Base-by-base conservation (phyloP, 495 filamentous ascomycete species). In the Penicillium paxilli region DNA sequence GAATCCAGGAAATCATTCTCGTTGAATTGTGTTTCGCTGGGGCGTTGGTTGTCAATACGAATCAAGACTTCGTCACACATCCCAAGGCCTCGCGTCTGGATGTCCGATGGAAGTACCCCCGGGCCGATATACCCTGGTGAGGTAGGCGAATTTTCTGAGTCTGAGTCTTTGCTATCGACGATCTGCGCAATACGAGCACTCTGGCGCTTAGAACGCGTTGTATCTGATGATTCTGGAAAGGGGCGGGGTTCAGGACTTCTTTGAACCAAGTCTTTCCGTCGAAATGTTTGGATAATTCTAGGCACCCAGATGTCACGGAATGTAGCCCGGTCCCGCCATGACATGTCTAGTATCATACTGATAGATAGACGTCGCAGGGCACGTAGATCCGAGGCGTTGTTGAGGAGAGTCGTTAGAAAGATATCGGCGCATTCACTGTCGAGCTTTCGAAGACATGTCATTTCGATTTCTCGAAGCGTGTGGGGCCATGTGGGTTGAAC, bases 1-100 rank as follows among this genome's bases (percentile, higher is more conserved):
- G 75, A 74, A 56, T 94, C 90, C 3, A 95, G 64, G 63, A 96
- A 96, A 60, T 96, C 89, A 10, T 79, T 79, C 71, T 93, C 91
- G 19, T 79, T 81, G 58, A 80, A 88, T 35, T 87, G 85, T n/a
- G 72, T 76, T 58, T 94, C 92, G 1, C 74, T 80, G 17, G 87
- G 88, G 38, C 91, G 84, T 59, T 88, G 83, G 66, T 95, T 93
- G 63, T 96, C 92, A 47, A 96, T 87, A 17, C 83, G 75, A 40
- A 96, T 79, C 40, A 84, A 81, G n/a, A 96, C 90, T 28, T 83
- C 73, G 21, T 91, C 78, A 68, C 92, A 96, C 78, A 91, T 77
- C 1, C 91, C 90, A 42, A 94, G 91, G 14, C 86, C 4, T 22
- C 35, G 46, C 78, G 73, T 2, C 68, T 60, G 3, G 30, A 20